These are phyloP conservation scores for Teratosphaeria epicoccoides DNA, from an alignment of 2,329 filamentous ascomycete species.

Conservation along the genomic window DNA sequence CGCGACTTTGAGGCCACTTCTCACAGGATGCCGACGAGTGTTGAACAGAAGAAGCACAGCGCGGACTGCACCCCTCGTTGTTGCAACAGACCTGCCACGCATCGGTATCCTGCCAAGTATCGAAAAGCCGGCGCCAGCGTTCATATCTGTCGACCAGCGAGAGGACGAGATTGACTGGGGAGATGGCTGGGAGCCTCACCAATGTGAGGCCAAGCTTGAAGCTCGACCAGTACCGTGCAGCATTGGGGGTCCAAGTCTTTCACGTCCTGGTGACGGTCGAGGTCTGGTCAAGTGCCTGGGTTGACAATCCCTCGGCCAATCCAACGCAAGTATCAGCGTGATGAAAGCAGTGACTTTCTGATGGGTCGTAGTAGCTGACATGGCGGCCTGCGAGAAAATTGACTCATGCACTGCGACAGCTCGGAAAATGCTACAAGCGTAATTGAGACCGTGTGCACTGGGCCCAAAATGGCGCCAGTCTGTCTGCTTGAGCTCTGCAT, in stretches of 20 bases:
- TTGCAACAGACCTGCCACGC: not conserved
- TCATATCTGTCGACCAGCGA: not conserved
- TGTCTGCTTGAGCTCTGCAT: not conserved
- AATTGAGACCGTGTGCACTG: too few species aligned
- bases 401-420: too few species aligned
- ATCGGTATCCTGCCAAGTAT: not conserved
- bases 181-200: not conserved
- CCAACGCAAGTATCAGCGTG: too few species aligned
- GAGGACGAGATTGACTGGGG: not conserved
- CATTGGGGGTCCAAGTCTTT: too few species aligned
- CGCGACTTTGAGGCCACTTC: constrained; percentile 39
- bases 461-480: too few species aligned
- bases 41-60: not conserved
- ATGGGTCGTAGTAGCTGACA: too few species aligned
- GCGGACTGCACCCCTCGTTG: too few species aligned
- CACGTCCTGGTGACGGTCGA: not conserved
- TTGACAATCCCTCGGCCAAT: too few species aligned
- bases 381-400: too few species aligned
- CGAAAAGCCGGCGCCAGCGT: not conserved
- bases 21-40: constrained; percentile 18
- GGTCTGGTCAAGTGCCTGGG: too few species aligned
- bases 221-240: not conserved
- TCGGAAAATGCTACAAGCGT: too few species aligned
- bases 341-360: too few species aligned
- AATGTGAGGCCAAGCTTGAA: not conserved